Evolutionary conservation across 2,329 filamentous ascomycete genomes (phyloP), one percentile per base, ranked within the genome.

Genomic region (Emergomyces orientalis): DNA sequence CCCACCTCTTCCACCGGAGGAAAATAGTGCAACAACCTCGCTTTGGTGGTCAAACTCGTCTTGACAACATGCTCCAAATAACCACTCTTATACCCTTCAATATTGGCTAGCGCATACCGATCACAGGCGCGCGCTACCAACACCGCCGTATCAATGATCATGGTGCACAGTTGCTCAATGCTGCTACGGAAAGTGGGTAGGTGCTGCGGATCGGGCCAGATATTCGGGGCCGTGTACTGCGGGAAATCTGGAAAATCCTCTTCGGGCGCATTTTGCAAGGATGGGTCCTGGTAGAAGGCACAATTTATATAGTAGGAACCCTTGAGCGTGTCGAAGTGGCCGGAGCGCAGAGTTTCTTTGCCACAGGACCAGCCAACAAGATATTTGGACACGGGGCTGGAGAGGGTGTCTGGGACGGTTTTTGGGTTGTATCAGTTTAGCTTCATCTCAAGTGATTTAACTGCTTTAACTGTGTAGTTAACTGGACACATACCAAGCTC

Each of bases 71-170:
- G 85, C 77, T 97, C 91, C 3, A 99, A 80, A 71, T 95, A 97
- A 0, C 88, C 89, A 3, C 77, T 72, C 57, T 85, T 85, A 72
- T 97, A 97, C 2, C 81, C 88, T 0, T 84, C 78, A 52, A 97
- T 90, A 66, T 95, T 90, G 63, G 84, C 81, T 72, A 86, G 82
- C 1, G 92, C 94, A 75, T 91, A 97, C 62, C 82, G 83, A 78
- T 97, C 93, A 75, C 93, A 97, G 3, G 90, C 91, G n/a, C 86
- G 80, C 1, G 94, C 94, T 6, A 99, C 94, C 9, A 97, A 81
- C 3, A 88, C 89, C 1, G 91, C 94, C 0, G 88, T 89, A 70
- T 97, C 91, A 67, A 97, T 96, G 70, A 97, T 90, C 66, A 97
- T 77, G 0, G 79, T 80, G 74, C 92, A 97, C 37, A 97, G 82